These are phyloP conservation scores for Puccinia triticina DNA, from an alignment of 1,284 basidiomycete genomes.

Conservation along the genomic window DNA sequence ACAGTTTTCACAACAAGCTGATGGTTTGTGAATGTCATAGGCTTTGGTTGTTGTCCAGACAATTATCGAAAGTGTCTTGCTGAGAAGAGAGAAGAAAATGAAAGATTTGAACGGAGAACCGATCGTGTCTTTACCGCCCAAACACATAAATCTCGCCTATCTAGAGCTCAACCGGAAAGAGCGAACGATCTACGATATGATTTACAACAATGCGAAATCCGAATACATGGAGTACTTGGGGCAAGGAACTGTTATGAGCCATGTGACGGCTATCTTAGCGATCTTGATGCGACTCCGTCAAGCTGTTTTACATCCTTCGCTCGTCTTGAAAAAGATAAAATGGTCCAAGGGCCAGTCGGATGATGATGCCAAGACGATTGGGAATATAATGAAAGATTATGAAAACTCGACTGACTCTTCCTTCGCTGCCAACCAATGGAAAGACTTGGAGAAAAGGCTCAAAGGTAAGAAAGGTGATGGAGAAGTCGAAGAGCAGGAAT, in stretches of 20 bases:
- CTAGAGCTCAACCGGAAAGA: conserved; percentile 35
- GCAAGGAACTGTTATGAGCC: conserved; percentile 38
- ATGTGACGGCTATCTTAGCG: conserved; percentile 38
- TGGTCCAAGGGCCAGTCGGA: neutral
- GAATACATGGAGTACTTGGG: conserved; percentile 35
- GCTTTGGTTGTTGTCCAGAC: conserved; percentile 84
- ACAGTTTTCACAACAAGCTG: conserved; percentile 23
- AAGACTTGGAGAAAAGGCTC: conserved; percentile 35
- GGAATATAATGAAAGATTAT: conserved; percentile 29
- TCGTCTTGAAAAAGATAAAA: conserved; percentile 40
- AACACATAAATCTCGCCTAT: conserved; percentile 62
- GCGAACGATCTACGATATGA: conserved; percentile 38
- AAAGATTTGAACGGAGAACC: conserved; percentile 80
- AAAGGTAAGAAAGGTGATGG: conserved; percentile 9
- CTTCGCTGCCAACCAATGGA: conserved; percentile 29
- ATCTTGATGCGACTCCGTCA: conserved; percentile 39
- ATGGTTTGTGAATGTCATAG: conserved; percentile 78
- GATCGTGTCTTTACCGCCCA: conserved; percentile 80
- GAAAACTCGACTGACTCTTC: neutral
- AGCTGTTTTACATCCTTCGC: conserved; percentile 38
- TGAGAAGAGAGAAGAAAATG: conserved; percentile 95
- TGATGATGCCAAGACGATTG: conserved; percentile 2
- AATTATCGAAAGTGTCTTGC: conserved; percentile 81
- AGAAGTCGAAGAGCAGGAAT: conserved; percentile 35
- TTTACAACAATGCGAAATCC: conserved; percentile 48